A percentile compares a stretch with the other conserved stretches of the same genome.
Conservation (phyloP, 2,329 filamentous ascomycete species). For the Penicillium palitans region DNA sequence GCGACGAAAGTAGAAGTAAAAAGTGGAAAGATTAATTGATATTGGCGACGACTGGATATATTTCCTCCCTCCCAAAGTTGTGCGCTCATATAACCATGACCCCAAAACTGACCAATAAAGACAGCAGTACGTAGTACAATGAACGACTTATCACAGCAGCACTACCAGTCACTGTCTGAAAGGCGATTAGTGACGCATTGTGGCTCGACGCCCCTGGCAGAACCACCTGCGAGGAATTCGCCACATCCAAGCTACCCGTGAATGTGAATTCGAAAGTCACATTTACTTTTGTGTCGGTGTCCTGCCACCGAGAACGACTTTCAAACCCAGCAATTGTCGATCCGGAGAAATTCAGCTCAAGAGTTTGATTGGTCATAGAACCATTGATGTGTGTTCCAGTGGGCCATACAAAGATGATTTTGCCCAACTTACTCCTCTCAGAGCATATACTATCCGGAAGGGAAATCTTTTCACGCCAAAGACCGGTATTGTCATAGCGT, state of each 20-base stretch:
- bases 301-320: not conserved
- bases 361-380: slow-evolving; percentile 13
- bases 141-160: not conserved
- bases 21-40: not conserved
- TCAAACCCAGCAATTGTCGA: slow-evolving; percentile 1
- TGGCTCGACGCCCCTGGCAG: slow-evolving; percentile 3
- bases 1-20: not conserved
- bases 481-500: slow-evolving; percentile 1
- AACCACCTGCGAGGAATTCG: slow-evolving; percentile 13
- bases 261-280: slow-evolving; percentile 10
- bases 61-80: not conserved
- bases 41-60: not conserved
- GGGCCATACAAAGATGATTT: slow-evolving; percentile 5
- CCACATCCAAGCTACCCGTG: slow-evolving; percentile 1
- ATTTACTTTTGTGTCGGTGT: slow-evolving; percentile 3
- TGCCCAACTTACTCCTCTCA: not conserved
- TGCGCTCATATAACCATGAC: not conserved
- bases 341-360: slow-evolving; percentile 6
- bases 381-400: slow-evolving; percentile 8
- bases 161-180: slow-evolving; percentile 4
- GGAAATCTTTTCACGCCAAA: not conserved
- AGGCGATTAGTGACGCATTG: slow-evolving; percentile 4
- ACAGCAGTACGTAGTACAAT: not conserved
- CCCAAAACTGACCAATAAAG: not conserved
- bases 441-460: slow-evolving; percentile 5